A percentile compares a stretch with the other conserved stretches of the same genome.
phyloP scores from a whole-genome alignment of 352 stramenopile species.

The Phytophthora sp. region DNA sequence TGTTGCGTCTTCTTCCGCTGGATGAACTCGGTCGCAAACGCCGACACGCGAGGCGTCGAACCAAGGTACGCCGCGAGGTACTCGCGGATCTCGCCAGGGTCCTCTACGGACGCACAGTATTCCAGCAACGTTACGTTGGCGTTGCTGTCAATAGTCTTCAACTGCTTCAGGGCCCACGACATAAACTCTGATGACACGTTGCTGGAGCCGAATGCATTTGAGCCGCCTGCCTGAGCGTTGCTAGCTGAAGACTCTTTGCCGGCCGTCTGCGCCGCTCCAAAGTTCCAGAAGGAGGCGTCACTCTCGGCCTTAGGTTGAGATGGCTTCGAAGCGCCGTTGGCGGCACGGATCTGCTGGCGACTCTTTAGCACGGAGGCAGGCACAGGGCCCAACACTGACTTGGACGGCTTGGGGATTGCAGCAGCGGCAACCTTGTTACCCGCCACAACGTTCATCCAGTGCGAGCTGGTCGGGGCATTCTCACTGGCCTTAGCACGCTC shows the following conservation, averaged over 20 bases:
- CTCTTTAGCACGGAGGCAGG: conserved; percentile 86
- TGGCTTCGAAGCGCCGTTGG: conserved; percentile 40
- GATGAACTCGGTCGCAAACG: conserved; percentile 98
- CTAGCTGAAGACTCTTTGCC: conserved; percentile 8
- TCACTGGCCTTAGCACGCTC: conserved; percentile 64
- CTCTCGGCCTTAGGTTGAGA: conserved; percentile 55
- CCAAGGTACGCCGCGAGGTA: conserved; percentile 97
- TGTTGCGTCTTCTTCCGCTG: conserved; percentile 87
- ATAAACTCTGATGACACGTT: conserved; percentile 78
- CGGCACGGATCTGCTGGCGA: conserved; percentile 55
- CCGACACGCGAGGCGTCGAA: conserved; percentile 94
- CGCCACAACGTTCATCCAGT: conserved; percentile 87
- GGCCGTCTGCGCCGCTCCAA: conserved; percentile 57
- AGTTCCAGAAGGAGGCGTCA: conserved; percentile 88
- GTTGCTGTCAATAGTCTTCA: conserved; percentile 75
- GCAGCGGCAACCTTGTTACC: conserved; percentile 61
- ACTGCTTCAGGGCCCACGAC: conserved; percentile 78
- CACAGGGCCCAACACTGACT: conserved; percentile 68
- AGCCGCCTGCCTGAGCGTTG: conserved; percentile 14
- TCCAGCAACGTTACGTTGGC: conserved; percentile 89
- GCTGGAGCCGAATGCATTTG: conserved; percentile 59
- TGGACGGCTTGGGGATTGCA: conserved; percentile 52
- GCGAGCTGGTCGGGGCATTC: conserved; percentile 48
- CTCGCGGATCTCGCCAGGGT: conserved; percentile 94
- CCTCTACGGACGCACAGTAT: conserved; percentile 96